Conservation (phyloP, 2,329 filamentous ascomycete genomes). For the Cadophora gregata region DNA sequence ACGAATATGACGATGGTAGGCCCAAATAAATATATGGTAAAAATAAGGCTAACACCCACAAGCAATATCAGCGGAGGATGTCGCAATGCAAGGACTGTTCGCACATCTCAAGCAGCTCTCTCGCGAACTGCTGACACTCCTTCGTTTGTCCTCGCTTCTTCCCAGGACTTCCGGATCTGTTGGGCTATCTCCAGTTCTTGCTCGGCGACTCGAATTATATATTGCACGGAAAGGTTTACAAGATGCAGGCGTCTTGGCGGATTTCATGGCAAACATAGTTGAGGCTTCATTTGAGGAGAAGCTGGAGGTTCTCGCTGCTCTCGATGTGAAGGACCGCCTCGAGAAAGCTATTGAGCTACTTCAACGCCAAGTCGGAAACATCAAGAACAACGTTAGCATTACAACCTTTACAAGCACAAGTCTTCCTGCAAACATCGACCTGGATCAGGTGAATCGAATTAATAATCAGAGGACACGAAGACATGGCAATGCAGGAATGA, state of each 20-base stretch:
- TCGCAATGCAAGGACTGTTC: slow-evolving; percentile 74
- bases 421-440: slow-evolving; percentile 63
- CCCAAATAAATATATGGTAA: neutral
- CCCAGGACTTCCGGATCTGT: slow-evolving; percentile 69
- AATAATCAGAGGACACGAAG: slow-evolving; percentile 47
- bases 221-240: slow-evolving; percentile 81
- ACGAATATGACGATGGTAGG: slow-evolving; percentile 73
- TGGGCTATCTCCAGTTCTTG: slow-evolving; percentile 81
- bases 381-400: slow-evolving; percentile 88
- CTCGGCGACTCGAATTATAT: slow-evolving; percentile 83
- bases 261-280: slow-evolving; percentile 95
- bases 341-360: slow-evolving; percentile 84
- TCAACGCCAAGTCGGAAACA: slow-evolving; percentile 78
- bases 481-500: slow-evolving; percentile 35
- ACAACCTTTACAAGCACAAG: slow-evolving; percentile 75
- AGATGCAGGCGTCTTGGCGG: slow-evolving; percentile 85
- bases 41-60: slow-evolving; percentile 30
- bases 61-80: slow-evolving; percentile 55
- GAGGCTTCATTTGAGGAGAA: slow-evolving; percentile 92
- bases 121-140: slow-evolving; percentile 81
- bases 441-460: slow-evolving; percentile 58
- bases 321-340: slow-evolving; percentile 79
- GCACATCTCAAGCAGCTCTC: slow-evolving; percentile 82
- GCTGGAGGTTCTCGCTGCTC: slow-evolving; percentile 80
- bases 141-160: slow-evolving; percentile 85